Percentiles rank a stretch among this genome's conserved stretches.
Evolutionary conservation across 2,329 filamentous ascomycete species (phyloP).

Genomic region (Venturiaceae sp.): DNA sequence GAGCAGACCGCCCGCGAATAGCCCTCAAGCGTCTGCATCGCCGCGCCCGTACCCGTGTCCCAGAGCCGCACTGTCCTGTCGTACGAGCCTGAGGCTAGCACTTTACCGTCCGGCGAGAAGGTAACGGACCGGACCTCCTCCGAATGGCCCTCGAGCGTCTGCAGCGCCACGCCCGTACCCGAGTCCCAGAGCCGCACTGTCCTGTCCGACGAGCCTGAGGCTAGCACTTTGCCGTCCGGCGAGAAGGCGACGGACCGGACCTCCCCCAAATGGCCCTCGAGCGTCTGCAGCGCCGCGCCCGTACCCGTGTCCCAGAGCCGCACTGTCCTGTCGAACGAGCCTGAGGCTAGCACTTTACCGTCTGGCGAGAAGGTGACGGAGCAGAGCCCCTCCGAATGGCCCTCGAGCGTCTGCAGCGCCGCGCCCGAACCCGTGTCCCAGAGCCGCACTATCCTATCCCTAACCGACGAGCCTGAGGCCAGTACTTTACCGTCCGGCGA

Average conservation of each 20-base stretch:
- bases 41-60: neutral
- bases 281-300: slow-evolving; percentile 7
- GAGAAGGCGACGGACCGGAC: slow-evolving; percentile 10
- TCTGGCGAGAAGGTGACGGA: slow-evolving; percentile 10
- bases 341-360: slow-evolving; percentile 9
- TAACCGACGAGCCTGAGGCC: slow-evolving; percentile 10
- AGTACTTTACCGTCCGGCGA: slow-evolving; percentile 9
- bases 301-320: slow-evolving; percentile 10
- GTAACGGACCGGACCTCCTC: slow-evolving; percentile 4
- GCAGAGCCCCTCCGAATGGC: neutral
- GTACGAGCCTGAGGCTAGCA: slow-evolving; percentile 10
- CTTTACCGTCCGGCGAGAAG: slow-evolving; percentile 10
- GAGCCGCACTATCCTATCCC: slow-evolving; percentile 9
- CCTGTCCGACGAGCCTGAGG: slow-evolving; percentile 9
- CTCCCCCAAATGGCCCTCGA: slow-evolving; percentile 6
- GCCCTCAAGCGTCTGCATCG: neutral
- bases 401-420: slow-evolving; percentile 12
- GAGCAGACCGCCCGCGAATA: neutral
- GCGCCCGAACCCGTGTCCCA: slow-evolving; percentile 10
- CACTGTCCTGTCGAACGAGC: slow-evolving; percentile 9
- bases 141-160: slow-evolving; percentile 1
- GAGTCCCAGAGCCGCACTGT: slow-evolving; percentile 9
- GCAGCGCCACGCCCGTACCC: neutral
- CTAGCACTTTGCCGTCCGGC: slow-evolving; percentile 9
- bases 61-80: slow-evolving; percentile 10